phyloP scores from a whole-genome alignment of 2,329 filamentous ascomycete species.

The Aspergillus sp. region DNA sequence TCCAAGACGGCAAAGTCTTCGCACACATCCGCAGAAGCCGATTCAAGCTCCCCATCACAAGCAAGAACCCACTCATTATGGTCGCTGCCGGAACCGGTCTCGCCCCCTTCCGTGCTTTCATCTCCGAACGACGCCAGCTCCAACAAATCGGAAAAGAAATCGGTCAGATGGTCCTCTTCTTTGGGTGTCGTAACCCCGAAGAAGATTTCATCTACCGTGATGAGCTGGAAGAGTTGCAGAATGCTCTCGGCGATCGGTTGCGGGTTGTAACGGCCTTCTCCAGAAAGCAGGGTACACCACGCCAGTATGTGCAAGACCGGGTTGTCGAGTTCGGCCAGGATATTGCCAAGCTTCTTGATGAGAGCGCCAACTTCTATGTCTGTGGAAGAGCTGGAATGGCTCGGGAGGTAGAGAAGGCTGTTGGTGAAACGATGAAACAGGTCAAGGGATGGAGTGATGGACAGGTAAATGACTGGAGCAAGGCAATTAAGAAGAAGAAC shows the following conservation, averaged over 20 bases:
- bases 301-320: constrained; percentile 37
- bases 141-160: constrained; percentile 29
- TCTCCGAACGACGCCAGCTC: constrained; percentile 37
- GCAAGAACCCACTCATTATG: constrained; percentile 47
- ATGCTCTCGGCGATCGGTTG: constrained; percentile 11
- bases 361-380: constrained; percentile 38
- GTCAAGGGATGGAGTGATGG: constrained; percentile 35
- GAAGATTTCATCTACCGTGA: constrained; percentile 35
- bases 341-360: constrained; percentile 30
- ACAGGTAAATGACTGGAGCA: constrained; percentile 43
- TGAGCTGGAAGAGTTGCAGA: constrained; percentile 22
- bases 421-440: constrained; percentile 33
- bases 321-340: constrained; percentile 23
- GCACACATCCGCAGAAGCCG: constrained; percentile 92
- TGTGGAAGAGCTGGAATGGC: constrained; percentile 35
- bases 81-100: constrained; percentile 49
- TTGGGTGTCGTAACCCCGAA: constrained; percentile 33
- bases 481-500: constrained; percentile 44
- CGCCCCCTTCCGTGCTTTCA: constrained; percentile 43
- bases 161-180: constrained; percentile 38
- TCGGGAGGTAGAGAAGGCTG: constrained; percentile 37
- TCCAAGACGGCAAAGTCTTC: constrained; percentile 81
- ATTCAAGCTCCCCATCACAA: constrained; percentile 72
- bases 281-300: constrained; percentile 10
- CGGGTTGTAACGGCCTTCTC: constrained; percentile 25